Evolutionary conservation across 2,329 filamentous ascomycete genomes (phyloP).

Genomic region (Penicillium nordicum): DNA sequence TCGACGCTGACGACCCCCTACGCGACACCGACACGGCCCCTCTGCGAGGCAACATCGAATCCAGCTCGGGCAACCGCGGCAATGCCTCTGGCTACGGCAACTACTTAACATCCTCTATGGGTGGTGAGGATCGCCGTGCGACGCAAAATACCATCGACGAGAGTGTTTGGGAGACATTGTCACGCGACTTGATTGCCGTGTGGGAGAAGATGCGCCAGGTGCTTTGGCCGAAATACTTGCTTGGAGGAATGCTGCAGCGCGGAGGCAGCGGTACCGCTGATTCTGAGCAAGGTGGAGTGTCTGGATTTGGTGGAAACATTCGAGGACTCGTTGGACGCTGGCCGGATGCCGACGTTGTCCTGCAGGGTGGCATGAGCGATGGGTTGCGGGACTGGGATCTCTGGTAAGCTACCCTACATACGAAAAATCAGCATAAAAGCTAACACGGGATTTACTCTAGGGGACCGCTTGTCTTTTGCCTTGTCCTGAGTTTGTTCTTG

Average conservation of each 20-base stretch:
- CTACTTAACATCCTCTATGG: constrained; percentile 84
- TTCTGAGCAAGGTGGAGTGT: constrained; percentile 56
- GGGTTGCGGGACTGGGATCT: constrained; percentile 95
- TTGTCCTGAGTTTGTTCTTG: constrained; percentile 81
- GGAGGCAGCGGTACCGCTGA: constrained; percentile 54
- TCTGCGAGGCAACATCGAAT: constrained; percentile 78
- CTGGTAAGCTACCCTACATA: constrained; percentile 53
- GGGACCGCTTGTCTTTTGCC: constrained; percentile 92
- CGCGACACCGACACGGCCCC: constrained; percentile 67
- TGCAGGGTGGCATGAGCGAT: constrained; percentile 75
- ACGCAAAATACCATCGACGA: constrained; percentile 94
- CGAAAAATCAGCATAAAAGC: neutral
- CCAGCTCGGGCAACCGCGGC: constrained; percentile 47
- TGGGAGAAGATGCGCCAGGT: constrained; percentile 99
- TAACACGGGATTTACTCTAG: constrained; percentile 33
- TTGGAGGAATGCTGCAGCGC: constrained; percentile 62
- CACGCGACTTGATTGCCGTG: constrained; percentile 83
- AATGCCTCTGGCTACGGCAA: constrained; percentile 63
- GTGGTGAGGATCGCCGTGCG: constrained; percentile 86
- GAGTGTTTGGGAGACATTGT: constrained; percentile 94
- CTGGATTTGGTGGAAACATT: constrained; percentile 47
- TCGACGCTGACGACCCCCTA: constrained; percentile 89
- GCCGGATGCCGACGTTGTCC: constrained; percentile 64
- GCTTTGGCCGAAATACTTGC: constrained; percentile 89
- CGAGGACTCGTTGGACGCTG: constrained; percentile 59